Base-by-base conservation (phyloP, 2,329 filamentous ascomycete genomes). In the Nectriaceae sp. region DNA sequence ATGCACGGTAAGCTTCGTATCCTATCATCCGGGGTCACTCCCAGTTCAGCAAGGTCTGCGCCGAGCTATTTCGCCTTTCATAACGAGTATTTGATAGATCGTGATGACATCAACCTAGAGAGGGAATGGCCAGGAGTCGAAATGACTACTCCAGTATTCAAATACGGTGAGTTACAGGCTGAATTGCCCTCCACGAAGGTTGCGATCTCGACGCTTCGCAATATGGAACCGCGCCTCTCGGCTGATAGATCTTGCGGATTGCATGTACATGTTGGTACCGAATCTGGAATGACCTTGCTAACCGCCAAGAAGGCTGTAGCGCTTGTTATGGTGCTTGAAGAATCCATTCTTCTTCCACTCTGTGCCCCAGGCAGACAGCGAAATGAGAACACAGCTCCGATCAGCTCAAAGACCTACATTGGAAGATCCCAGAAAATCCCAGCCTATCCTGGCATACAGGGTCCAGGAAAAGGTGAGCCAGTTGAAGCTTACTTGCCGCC, bases 211-310 rank as follows among this genome's bases (percentile, higher is more conserved):
- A 48, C 31, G 2, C 43, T 64, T 39, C 44, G 57, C 1, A 13
- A 41, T 11, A 44, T 52, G 2, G 44, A 21, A 2, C 13, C 44
- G 11, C 11, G 48, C 0, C 57, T 62, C 11, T 37, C n/a, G 0
- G 53, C 47, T 2, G 55, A 64, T 37, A 38, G 40, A 3, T 48
- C 44, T 3, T 65, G 63, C 16, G 60, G 63, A 3, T 46, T 65
- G 26, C 60, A 64, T 21, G 41, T 65, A 3, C 61, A 65, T 10
- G 51, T 64, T 2, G 61, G 63, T 10, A 42, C 56, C 10, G 46
- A 52, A 13, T 31, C 18, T 1, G 63, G 60, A 16, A 58, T 65
- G 55, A 53, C 42, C 1, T 40, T 64, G 3, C 26, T 44, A 1
- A 38, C 60, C 2, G 60, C 60, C 2, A 55, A 65, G 19, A 65